phyloP scores from a whole-genome alignment of 495 filamentous ascomycete genomes.

The Aspergillus sclerotioniger region DNA sequence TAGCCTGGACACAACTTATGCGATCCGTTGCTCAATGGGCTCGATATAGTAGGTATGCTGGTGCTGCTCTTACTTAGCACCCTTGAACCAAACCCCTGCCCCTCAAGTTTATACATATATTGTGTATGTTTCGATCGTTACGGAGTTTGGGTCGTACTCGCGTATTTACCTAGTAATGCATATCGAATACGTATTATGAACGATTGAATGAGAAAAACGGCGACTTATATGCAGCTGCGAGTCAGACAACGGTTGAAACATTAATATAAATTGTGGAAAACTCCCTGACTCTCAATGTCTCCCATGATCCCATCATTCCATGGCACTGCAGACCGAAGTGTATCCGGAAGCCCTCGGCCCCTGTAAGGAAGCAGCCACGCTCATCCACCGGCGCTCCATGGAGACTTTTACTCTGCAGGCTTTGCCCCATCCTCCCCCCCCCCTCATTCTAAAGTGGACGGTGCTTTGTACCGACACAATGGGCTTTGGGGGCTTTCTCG shows the following conservation, averaged over 20 bases:
- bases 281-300: neutral
- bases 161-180: slow-evolving; percentile 11
- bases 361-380: neutral
- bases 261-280: neutral
- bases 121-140: slow-evolving; percentile 9
- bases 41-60: neutral
- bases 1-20: slow-evolving; percentile 3
- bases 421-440: neutral
- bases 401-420: slow-evolving; percentile 18
- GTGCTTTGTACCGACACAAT: neutral
- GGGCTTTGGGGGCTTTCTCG: neutral
- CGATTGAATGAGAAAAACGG: neutral
- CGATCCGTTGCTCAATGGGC: slow-evolving; percentile 6
- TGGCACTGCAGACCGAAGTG: neutral
- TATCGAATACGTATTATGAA: neutral
- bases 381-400: slow-evolving; percentile 8
- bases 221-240: slow-evolving; percentile 4
- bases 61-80: neutral
- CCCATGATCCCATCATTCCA: neutral
- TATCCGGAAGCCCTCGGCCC: neutral
- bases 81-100: neutral
- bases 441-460: neutral
- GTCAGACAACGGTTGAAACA: neutral
- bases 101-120: slow-evolving; percentile 14
- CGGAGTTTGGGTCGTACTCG: neutral